Conservation (phyloP, 805 yeast genomes). For the Nakazawaea ernobii region DNA sequence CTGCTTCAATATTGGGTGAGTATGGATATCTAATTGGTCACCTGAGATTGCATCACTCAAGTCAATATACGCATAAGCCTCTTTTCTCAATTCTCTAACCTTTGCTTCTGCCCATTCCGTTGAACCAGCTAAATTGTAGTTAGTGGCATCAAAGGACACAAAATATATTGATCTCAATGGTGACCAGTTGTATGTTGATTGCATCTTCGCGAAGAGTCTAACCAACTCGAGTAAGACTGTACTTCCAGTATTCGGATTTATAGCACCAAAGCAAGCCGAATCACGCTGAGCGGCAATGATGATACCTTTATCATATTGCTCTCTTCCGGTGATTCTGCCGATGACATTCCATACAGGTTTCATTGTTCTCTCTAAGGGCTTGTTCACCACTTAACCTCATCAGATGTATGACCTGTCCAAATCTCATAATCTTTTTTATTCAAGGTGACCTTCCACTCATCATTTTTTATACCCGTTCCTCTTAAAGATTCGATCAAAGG, state of each 20-base stretch:
- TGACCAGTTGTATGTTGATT: conserved; percentile 63
- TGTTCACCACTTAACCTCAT: conserved; percentile 27
- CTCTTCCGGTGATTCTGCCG: conserved; percentile 74
- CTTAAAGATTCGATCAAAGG: conserved; percentile 31
- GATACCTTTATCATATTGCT: conserved; percentile 67
- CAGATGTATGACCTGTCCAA: conserved; percentile 35
- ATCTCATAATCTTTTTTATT: conserved; percentile 25
- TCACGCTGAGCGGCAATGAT: conserved; percentile 83
- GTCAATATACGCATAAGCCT: conserved; percentile 69
- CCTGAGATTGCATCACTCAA: conserved; percentile 59
- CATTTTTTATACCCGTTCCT: conserved; percentile 31
- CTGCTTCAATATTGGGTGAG: conserved; percentile 60
- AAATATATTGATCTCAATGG: conserved; percentile 82
- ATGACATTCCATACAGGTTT: conserved; percentile 77
- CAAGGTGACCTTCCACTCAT: conserved; percentile 28
- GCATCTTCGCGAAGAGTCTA: conserved; percentile 59
- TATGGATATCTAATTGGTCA: conserved; percentile 44
- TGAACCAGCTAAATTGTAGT: conserved; percentile 81
- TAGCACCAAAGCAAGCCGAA: conserved; percentile 69
- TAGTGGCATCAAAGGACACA: conserved; percentile 77
- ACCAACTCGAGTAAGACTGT: conserved; percentile 66
- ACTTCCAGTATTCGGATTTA: conserved; percentile 69
- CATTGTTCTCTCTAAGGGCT: conserved; percentile 38
- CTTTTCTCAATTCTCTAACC: conserved; percentile 45
- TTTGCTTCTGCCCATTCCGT: conserved; percentile 66